These are phyloP conservation scores for Pythium dissimile DNA, from an alignment of 352 stramenopile genomes.

Conservation along the genomic window DNA sequence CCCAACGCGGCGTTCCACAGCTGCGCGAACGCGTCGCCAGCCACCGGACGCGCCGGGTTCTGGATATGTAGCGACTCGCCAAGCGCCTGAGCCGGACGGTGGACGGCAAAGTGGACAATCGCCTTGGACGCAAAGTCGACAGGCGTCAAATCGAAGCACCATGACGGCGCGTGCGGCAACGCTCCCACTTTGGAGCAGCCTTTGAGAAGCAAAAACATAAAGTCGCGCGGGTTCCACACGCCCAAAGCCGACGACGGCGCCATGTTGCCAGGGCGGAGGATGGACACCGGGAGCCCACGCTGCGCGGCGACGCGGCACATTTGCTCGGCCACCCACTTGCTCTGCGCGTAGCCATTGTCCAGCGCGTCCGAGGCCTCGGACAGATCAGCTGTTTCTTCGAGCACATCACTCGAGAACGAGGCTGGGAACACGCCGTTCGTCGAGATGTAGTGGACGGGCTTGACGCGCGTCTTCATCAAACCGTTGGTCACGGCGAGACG, in stretches of 20 bases:
- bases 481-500: slow-evolving; percentile 82
- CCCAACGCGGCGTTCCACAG: slow-evolving; percentile 30
- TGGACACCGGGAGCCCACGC: slow-evolving; percentile 78
- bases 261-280: slow-evolving; percentile 91
- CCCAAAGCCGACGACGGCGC: slow-evolving; percentile 54
- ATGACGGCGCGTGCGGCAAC: slow-evolving; percentile 59
- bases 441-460: slow-evolving; percentile 87
- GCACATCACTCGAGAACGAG: slow-evolving; percentile 23
- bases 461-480: slow-evolving; percentile 72
- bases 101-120: slow-evolving; percentile 74
- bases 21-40: slow-evolving; percentile 48
- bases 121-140: slow-evolving; percentile 88
- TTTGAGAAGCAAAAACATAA: slow-evolving; percentile 87
- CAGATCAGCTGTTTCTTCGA: slow-evolving; percentile 54
- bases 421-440: slow-evolving; percentile 90
- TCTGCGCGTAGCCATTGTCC: slow-evolving; percentile 86
- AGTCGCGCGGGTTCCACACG: slow-evolving; percentile 86
- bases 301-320: slow-evolving; percentile 77
- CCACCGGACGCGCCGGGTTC: slow-evolving; percentile 40
- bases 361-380: slow-evolving; percentile 54
- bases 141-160: slow-evolving; percentile 90
- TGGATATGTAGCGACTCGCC: slow-evolving; percentile 77
- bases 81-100: slow-evolving; percentile 46
- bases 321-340: slow-evolving; percentile 91
- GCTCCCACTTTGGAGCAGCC: slow-evolving; percentile 64